Conservation (phyloP, 169 alveolate genomes). For the Plasmodium sp. region DNA sequence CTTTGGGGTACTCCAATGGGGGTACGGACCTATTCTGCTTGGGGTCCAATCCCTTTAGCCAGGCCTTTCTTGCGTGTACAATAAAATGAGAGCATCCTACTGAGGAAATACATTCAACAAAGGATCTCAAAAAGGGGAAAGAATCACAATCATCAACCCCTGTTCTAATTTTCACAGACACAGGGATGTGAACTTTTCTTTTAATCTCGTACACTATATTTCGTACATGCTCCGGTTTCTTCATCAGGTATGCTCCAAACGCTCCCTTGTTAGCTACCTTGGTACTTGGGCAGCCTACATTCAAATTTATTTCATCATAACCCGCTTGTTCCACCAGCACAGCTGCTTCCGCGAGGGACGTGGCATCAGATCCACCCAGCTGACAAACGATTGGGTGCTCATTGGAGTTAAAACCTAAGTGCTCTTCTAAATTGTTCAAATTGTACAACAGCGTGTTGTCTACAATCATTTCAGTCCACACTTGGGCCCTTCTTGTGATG, state of each 20-base stretch:
- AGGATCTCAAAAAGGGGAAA: constrained; percentile 85
- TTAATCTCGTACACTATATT: constrained; percentile 81
- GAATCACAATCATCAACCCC: constrained; percentile 95
- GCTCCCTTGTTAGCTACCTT: constrained; percentile 92
- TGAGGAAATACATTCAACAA: constrained; percentile 81
- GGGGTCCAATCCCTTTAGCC: constrained; percentile 94
- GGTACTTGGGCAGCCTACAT: constrained; percentile 95
- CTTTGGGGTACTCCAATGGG: constrained; percentile 93
- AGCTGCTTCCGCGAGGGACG: constrained; percentile 92
- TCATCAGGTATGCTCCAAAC: constrained; percentile 98
- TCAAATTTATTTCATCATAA: constrained; percentile 95
- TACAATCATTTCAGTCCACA: constrained; percentile 96
- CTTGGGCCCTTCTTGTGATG: constrained; percentile 87
- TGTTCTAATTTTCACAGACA: constrained; percentile 95
- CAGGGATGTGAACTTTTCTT: constrained; percentile 84
- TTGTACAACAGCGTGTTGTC: constrained; percentile 88
- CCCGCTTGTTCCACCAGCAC: constrained; percentile 90
- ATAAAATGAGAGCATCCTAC: constrained; percentile 93
- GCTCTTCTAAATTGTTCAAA: constrained; percentile 50
- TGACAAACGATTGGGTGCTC: constrained; percentile 93
- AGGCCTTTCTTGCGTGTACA: constrained; percentile 96
- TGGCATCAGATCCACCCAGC: constrained; percentile 95
- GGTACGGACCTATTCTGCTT: constrained; percentile 94
- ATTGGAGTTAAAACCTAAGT: constrained; percentile 77
- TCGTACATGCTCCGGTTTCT: constrained; percentile 92